These are phyloP conservation scores for Sporothrix phasma DNA, from an alignment of 2,329 filamentous ascomycete genomes.

Conservation along the genomic window DNA sequence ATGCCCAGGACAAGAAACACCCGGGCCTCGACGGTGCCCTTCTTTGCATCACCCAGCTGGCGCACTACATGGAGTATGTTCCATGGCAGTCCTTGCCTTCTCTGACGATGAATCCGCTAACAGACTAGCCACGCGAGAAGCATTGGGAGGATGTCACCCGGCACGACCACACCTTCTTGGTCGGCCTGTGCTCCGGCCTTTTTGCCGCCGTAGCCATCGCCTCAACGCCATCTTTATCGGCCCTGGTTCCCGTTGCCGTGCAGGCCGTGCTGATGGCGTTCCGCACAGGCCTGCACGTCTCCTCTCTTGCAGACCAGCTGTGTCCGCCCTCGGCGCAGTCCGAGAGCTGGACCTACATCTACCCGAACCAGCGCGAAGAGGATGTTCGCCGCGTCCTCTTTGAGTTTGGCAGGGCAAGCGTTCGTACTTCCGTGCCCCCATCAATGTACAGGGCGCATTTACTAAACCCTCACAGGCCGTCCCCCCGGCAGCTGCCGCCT, in stretches of 20 bases:
- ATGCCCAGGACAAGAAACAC: too few relatives aligned
- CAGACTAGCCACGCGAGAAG: conserved; percentile 41
- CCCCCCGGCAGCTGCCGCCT: conserved; percentile 37
- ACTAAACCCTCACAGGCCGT: conserved; percentile 27
- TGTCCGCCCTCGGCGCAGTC: conserved; percentile 33
- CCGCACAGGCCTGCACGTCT: conserved; percentile 49
- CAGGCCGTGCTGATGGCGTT: conserved; percentile 58
- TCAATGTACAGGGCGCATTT: background rate
- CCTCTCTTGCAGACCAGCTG: conserved; percentile 38
- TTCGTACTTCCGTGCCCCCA: conserved; percentile 24
- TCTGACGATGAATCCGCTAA: too few relatives aligned
- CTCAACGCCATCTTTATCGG: conserved; percentile 50
- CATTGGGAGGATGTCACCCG: conserved; percentile 43
- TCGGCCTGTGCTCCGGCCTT: conserved; percentile 59
- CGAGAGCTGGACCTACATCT: conserved; percentile 57
- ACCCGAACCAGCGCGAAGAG: conserved; percentile 45
- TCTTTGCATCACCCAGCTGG: too few relatives aligned
- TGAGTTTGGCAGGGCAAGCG: conserved; percentile 48
- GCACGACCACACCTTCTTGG: conserved; percentile 42
- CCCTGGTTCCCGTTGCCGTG: conserved; percentile 51
- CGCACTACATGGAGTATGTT: too few relatives aligned
- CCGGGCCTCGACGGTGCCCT: too few relatives aligned
- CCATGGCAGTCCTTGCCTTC: too few relatives aligned
- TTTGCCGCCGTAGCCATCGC: conserved; percentile 61
- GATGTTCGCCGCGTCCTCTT: conserved; percentile 41